Base-by-base conservation (phyloP, 2,329 filamentous ascomycete species). In the Fusarium incarnatum region DNA sequence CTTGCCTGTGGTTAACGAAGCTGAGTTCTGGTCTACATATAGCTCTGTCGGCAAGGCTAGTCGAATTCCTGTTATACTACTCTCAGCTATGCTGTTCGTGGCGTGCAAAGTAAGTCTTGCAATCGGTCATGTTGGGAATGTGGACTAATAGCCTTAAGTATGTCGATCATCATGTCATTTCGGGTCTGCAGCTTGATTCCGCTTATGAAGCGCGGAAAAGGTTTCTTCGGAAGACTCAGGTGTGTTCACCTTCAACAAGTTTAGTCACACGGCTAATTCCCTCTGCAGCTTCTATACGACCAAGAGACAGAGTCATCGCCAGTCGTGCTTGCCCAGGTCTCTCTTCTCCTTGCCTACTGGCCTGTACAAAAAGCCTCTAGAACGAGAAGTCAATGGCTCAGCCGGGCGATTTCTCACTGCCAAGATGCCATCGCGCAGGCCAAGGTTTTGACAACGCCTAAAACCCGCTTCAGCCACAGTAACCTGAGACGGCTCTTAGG, bases 21-120 rank as follows among this genome's bases (percentile, higher is more conserved):
- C 20, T 6, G 52, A 55, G 52, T 55, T 55, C 28, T 55, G 52
- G 52, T 55, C 52, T 16, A 20, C 15, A 15, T 34, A 55, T 8
- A 40, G 34, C 8, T 45, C 28, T 27, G 40, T 6, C 3, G 11
- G 16, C 2, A 45, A 23, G 8, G 5, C 16, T 6, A 18, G 8
- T 55, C 27, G 16, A 34, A 12, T 55, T 20, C 40, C 40, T 23
- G 22, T 45, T 45, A 12, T 55, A 25, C 52, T 55, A 8, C 40
- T 55, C 20, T 45, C 52, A 20, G 28, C 40, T 6, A 45, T 55
- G 52, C 6, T 55, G 20, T 55, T 55, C 15, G 52, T 55, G 11
- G 52, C 52, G 8, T 55, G 28, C 6, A 55, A 55, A 13, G 52
- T 55, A 45, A 34, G 11, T 3, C 3, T 12, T 45, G 5, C 7